Conservation (phyloP, 495 filamentous ascomycete genomes). For the Lophium mytilinum region DNA sequence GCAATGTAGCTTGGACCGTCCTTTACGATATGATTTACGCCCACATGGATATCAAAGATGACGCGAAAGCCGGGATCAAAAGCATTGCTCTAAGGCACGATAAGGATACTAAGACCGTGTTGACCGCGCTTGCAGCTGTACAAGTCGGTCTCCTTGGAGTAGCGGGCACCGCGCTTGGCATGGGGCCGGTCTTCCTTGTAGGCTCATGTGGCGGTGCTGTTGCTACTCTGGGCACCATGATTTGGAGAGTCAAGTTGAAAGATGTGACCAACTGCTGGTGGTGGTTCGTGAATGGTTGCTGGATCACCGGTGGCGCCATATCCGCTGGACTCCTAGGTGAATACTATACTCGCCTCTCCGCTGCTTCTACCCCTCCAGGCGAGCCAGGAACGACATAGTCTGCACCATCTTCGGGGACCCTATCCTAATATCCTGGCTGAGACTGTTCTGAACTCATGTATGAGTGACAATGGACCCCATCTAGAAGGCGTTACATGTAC, state of each 20-base stretch:
- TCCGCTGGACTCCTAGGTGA: constrained; percentile 55
- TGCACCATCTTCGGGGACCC: too few species aligned
- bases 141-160: constrained; percentile 75
- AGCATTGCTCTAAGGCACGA: constrained; percentile 88
- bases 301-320: constrained; percentile 61
- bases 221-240: constrained; percentile 73
- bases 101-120: constrained; percentile 74
- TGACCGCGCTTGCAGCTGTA: constrained; percentile 62
- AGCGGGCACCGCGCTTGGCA: constrained; percentile 64
- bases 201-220: constrained; percentile 79
- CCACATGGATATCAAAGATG: constrained; percentile 96
- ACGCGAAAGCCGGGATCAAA: constrained; percentile 88
- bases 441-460: too few species aligned
- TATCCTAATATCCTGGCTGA: too few species aligned
- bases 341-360: constrained; percentile 42
- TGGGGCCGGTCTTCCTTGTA: constrained; percentile 76
- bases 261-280: constrained; percentile 85
- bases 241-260: constrained; percentile 77
- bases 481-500: too few species aligned
- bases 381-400: too few species aligned
- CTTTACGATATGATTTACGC: constrained; percentile 99
- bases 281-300: constrained; percentile 81
- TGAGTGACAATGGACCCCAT: too few species aligned
- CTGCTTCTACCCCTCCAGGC: too few species aligned
- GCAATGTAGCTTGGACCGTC: constrained; percentile 88